A percentile compares a stretch with the other conserved stretches of the same genome.
Conservation (phyloP, 805 yeast species). For the Candida silvatica region DNA sequence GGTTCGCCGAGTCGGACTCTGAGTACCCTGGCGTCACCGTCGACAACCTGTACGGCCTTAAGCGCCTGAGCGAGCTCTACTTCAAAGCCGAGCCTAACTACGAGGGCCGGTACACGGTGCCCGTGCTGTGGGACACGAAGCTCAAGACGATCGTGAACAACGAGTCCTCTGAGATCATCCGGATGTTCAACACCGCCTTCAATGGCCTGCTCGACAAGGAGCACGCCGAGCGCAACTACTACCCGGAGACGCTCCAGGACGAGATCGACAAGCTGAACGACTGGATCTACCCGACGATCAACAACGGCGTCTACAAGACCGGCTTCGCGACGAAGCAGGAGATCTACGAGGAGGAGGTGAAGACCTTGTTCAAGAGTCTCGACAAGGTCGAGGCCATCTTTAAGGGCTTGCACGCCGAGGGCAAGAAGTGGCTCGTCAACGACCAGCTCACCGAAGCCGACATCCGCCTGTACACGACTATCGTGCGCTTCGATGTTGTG, state of each 20-base stretch:
- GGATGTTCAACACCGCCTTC: slow-evolving; percentile 75
- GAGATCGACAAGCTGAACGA: slow-evolving; percentile 71
- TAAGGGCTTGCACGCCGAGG: slow-evolving; percentile 30
- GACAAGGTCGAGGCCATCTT: slow-evolving; percentile 64
- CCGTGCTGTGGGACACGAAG: slow-evolving; percentile 87
- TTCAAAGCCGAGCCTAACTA: slow-evolving; percentile 69
- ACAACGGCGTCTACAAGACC: slow-evolving; percentile 88
- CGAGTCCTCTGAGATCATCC: slow-evolving; percentile 83
- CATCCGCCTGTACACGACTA: slow-evolving; percentile 77
- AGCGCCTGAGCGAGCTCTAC: slow-evolving; percentile 63
- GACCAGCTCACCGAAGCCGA: slow-evolving; percentile 82
- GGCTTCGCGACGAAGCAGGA: slow-evolving; percentile 86
- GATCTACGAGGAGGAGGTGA: slow-evolving; percentile 65
- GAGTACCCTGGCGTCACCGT: slow-evolving; percentile 35
- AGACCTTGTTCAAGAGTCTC: slow-evolving; percentile 52
- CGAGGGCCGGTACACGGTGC: slow-evolving; percentile 82
- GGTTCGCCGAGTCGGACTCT: slow-evolving; percentile 40
- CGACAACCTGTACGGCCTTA: slow-evolving; percentile 52
- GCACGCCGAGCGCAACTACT: slow-evolving; percentile 45
- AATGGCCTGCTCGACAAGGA: slow-evolving; percentile 43
- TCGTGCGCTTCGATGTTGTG: slow-evolving; percentile 85
- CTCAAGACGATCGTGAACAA: slow-evolving; percentile 79
- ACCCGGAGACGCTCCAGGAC: slow-evolving; percentile 45
- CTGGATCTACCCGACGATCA: slow-evolving; percentile 79
- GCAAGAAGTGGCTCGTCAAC: slow-evolving; percentile 43